Evolutionary conservation across 2,329 filamentous ascomycete genomes (phyloP).

Genomic region (Hymenoscyphus fructigenus): DNA sequence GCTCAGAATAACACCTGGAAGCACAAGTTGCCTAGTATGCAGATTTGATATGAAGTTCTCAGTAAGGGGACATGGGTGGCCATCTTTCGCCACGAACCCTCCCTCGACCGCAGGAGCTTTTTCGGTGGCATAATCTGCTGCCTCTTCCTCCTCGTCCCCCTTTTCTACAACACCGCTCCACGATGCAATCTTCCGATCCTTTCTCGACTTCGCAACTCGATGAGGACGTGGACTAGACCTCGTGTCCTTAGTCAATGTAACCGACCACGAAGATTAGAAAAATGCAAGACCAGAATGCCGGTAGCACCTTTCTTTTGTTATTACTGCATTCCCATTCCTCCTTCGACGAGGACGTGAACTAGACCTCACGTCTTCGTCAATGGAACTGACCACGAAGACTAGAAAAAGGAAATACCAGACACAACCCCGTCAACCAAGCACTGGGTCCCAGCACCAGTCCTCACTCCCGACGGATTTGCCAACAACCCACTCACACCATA

Average conservation of each 20-base stretch:
- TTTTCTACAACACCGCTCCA: slow-evolving; percentile 21
- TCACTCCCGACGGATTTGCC: slow-evolving; percentile 24
- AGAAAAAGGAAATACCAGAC: neutral
- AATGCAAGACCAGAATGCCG: neutral
- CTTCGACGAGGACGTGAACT: slow-evolving; percentile 17
- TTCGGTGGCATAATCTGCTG: no score
- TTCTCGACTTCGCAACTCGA: slow-evolving; percentile 22
- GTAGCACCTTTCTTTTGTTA: no score
- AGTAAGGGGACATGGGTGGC: no score
- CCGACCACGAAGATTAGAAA: neutral
- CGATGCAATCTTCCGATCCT: slow-evolving; percentile 24
- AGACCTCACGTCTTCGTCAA: slow-evolving; percentile 12
- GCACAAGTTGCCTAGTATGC: no score
- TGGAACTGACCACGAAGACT: neutral
- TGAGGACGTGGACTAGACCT: slow-evolving; percentile 12
- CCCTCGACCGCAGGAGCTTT: no score
- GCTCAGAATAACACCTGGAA: no score
- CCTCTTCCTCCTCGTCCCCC: no score
- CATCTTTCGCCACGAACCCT: no score
- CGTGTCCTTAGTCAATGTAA: slow-evolving; percentile 8
- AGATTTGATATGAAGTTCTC: no score
- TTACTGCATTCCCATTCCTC: no score
- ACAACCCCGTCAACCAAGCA: slow-evolving; percentile 3
- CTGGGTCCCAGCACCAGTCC: slow-evolving; percentile 18
- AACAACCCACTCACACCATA: slow-evolving; percentile 28